These are phyloP conservation scores for Botrytis sinoallii DNA, from an alignment of 2,329 filamentous ascomycete species.

Conservation along the genomic window DNA sequence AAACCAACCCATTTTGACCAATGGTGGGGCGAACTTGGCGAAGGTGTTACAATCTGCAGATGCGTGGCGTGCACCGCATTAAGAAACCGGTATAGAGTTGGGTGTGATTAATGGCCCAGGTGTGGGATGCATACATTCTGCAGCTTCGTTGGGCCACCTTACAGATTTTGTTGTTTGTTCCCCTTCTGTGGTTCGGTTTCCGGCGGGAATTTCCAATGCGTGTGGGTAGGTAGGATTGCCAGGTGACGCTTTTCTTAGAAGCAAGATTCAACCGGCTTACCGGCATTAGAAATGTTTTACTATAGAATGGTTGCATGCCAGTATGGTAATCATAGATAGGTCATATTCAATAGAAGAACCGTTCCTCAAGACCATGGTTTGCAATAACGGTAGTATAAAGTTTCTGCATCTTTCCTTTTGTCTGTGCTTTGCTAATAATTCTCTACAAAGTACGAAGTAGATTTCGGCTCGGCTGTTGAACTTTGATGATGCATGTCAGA, in stretches of 20 bases:
- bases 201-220: background rate
- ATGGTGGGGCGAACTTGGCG: background rate
- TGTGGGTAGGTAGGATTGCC: background rate
- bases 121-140: background rate
- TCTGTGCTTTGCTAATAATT: background rate
- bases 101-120: background rate
- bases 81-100: background rate
- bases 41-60: background rate
- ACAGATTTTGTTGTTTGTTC: slow-evolving; percentile 7
- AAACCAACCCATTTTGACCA: background rate
- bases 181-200: background rate
- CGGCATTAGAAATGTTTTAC: background rate
- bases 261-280: background rate
- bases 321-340: background rate
- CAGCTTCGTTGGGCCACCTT: background rate
- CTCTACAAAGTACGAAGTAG: background rate
- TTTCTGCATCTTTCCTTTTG: background rate
- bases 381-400: background rate
- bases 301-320: background rate
- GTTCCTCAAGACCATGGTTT: background rate
- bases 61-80: slow-evolving; percentile 6
- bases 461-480: background rate
- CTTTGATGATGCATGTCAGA: background rate
- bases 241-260: slow-evolving; percentile 1
- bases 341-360: background rate